Base-by-base conservation (phyloP, 371 early-diverging fungal species). In the Haplosporangium sp. region DNA sequence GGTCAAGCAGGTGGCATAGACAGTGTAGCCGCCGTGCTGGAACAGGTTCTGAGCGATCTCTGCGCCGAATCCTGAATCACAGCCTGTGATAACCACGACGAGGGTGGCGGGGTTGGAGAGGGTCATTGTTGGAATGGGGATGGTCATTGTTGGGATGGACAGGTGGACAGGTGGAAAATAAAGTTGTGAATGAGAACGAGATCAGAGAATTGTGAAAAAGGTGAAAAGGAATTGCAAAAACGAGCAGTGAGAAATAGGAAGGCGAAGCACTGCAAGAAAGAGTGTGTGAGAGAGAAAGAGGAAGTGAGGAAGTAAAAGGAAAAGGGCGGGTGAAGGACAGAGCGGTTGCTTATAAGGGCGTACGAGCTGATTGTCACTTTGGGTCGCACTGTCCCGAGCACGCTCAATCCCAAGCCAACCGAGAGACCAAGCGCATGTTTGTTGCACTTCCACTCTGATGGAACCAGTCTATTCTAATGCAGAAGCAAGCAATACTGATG, bases 1-100 rank as follows among this genome's bases (percentile, higher is more conserved):
- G 14, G 79, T 79, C 62, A 79, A 20, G 51, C 79, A 79, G 14
- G 79, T 72, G 23, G 79, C 79, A 48, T 79, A 79, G 52, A 79
- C 54, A 20, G 79, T 79, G 62, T 50, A 79, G 21, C 73, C 79
- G 6, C 73, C 73, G 3, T 66, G 69, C 23, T 72, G 40, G 52
- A 62, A 79, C 6, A 79, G 69, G 18, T 79, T 66, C 47, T 79
- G 51, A 20, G 57, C 53, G 38, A 79, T 65, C 45, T 79, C 79
- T 38, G 72, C 51, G 7, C 79, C 79, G 40, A 79, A 79, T 6
- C 79, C 79, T 6, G 79, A 68, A 53, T 79, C 79, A 41, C 73
- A 72, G 51, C 79, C 79, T 2, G 73, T 79, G 69, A 79, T 61
- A 18, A 79, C 66, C 16, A 72, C 73, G 4, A 72, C 73, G 9